phyloP scores from a whole-genome alignment of 257 asterid genomes.

The Fraxinus americana region DNA sequence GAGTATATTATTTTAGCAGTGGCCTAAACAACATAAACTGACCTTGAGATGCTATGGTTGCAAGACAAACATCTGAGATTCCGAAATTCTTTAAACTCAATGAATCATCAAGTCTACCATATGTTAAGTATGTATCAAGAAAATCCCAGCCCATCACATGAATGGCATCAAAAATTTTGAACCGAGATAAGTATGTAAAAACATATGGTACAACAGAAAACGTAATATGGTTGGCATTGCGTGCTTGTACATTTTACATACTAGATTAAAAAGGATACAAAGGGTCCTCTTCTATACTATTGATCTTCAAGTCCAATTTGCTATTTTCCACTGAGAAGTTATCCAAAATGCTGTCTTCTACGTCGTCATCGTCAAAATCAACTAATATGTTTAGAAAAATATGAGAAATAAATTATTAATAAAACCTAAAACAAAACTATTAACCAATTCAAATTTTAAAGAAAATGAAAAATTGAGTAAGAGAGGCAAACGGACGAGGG shows the following conservation, averaged over 20 bases:
- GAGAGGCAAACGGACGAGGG: constrained; percentile 36
- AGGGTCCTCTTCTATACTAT: constrained; percentile 52
- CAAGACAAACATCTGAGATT: constrained; percentile 82
- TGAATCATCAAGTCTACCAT: constrained; percentile 69
- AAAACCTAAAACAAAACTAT: neutral
- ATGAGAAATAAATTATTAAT: neutral
- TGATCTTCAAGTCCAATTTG: constrained; percentile 23
- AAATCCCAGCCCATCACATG: neutral
- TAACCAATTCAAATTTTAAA: neutral
- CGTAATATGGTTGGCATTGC: neutral
- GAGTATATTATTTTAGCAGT: neutral
- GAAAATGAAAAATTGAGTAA: neutral
- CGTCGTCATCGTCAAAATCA: constrained; percentile 56
- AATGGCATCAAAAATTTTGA: neutral
- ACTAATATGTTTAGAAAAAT: constrained; percentile 27
- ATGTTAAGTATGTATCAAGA: constrained; percentile 43
- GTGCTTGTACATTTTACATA: neutral
- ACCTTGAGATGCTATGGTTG: constrained; percentile 90
- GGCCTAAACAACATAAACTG: constrained; percentile 17
- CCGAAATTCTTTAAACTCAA: constrained; percentile 73
- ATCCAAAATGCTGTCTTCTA: constrained; percentile 39
- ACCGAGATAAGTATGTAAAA: neutral
- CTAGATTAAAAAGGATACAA: constrained; percentile 58
- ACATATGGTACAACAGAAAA: neutral
- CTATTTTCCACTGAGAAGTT: constrained; percentile 33